Base-by-base conservation (phyloP, 2,329 filamentous ascomycete genomes). In the Colletotrichum orbiculare region DNA sequence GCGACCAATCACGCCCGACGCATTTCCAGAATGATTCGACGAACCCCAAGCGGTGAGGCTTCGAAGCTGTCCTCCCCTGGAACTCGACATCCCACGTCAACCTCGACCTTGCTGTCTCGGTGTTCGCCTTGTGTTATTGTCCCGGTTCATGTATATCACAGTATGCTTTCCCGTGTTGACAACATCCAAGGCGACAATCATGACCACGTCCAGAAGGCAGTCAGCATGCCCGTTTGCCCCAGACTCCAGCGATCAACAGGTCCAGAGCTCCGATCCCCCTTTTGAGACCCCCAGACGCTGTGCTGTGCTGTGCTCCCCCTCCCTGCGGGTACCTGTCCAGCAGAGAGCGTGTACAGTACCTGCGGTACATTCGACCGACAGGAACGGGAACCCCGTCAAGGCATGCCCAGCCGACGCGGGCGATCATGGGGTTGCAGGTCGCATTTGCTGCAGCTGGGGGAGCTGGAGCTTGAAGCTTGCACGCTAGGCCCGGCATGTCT, bases 1-100 rank as follows among this genome's bases (percentile, higher is more conserved):
- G 38, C 34, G 47, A 25, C 62, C 62, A 65, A 65, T 65, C 62
- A 65, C n/a, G 47, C 13, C 15, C 13, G 17, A 6, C 6, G 12
- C 41, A 62, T 33, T 62, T 62, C 58, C 35, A 52, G 52, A 45
- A 56, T 57, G 53, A 65, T 61, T 56, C 58, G 62, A 62, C 35
- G 41, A 56, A 49, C 52, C 62, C 52, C 62, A 57, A 65, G 62
- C 62, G 62, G 62, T 65, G 62, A 65, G 62, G 46, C 50, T 46
- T 43, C 37, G 15, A 52, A 58, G 38, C 58, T 55, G 25, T 25
- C 42, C n/a, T 33, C 15, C 11, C 33, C 11, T 35, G 11, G 35
- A 33, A 48, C 17, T 35, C 11, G n/a, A 46, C 15, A 17, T 48
- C 13, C 45, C 45, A 25, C 25, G 25, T 25, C 25, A 25, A 25